Evolutionary conservation across 192 early-diverging fungal genomes (phyloP).

Genomic region (Anaeromyces robustus): DNA sequence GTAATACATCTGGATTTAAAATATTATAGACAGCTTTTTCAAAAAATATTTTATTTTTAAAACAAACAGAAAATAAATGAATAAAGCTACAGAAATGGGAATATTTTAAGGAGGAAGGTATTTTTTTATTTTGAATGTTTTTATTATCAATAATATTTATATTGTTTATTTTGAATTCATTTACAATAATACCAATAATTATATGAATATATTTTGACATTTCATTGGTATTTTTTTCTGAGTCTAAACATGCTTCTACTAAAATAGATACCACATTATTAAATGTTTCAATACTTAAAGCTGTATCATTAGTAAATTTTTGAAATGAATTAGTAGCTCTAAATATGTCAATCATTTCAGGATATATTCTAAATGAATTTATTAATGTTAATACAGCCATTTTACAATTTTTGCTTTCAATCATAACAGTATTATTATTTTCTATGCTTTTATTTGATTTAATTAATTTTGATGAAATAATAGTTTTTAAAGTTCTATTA

Average conservation of each 20-base stretch:
- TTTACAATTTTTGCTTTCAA: not conserved
- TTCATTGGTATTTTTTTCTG: not conserved
- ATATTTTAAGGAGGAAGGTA: not conserved
- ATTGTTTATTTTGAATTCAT: not conserved
- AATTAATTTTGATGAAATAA: not conserved
- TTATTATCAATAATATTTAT: not conserved
- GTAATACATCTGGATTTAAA: not conserved
- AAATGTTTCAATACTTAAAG: not conserved
- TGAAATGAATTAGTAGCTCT: not conserved
- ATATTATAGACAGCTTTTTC: not conserved
- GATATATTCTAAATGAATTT: not conserved
- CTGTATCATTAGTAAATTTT: not conserved
- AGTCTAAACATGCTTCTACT: not conserved
- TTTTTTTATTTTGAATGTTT: not conserved
- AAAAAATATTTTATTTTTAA: not conserved
- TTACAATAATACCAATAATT: not conserved
- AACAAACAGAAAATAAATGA: not conserved
- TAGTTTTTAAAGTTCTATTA: not conserved
- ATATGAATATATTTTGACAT: not conserved
- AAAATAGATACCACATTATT: not conserved
- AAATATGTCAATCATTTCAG: not conserved
- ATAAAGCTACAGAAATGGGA: not conserved
- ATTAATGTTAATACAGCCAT: not conserved
- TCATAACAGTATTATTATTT: not conserved
- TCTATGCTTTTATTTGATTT: not conserved